Evolutionary conservation across 345 rosid genomes (phyloP), one percentile per base, ranked within the genome.

Genomic region (Rhodamnia rubescens): DNA sequence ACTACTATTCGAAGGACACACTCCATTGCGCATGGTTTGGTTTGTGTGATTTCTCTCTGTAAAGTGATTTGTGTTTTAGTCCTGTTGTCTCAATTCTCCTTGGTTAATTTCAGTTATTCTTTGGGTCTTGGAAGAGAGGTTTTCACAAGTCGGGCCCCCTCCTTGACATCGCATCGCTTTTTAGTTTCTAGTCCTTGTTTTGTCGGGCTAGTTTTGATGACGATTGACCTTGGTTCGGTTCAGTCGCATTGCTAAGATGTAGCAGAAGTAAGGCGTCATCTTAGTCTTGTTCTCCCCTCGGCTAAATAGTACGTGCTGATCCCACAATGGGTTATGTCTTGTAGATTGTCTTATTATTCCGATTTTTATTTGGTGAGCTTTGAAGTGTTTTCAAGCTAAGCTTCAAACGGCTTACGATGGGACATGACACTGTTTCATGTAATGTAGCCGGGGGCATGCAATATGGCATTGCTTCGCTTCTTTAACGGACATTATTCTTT

Each of bases 91-190:
- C 27, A 42, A 74, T 52, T 85, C 51, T 54, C 58, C 78, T 2
- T 7, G 36, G 32, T 9, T 49, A 53, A 29, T 27, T 87, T 85
- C 29, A 50, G 82, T 61, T 57, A 27, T 57, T 44, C 8, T 44
- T 44, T 84, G 64, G 88, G 93, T 91, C 92, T 47, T 88, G 93
- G 94, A 91, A 88, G 94, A 88, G 94, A 91, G 94, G 94, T 86
- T 82, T 57, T 83, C 54, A 88, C 86, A 89, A 84, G 82, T 53
- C 78, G 81, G 75, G 85, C 90, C 92, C 88, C 92, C 92, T 85
- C 94, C 94, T 86, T 81, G 91, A 83, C 90, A 83, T 78, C 3
- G 85, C 15, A 26, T 32, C 16, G 10, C 64, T 21, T 44, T 36
- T 57, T 56, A 47, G 85, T 52, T 51, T 36, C 85, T 44, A 22